These are phyloP conservation scores for Alliaria petiolata DNA, from an alignment of 345 rosid species.

Conservation along the genomic window DNA sequence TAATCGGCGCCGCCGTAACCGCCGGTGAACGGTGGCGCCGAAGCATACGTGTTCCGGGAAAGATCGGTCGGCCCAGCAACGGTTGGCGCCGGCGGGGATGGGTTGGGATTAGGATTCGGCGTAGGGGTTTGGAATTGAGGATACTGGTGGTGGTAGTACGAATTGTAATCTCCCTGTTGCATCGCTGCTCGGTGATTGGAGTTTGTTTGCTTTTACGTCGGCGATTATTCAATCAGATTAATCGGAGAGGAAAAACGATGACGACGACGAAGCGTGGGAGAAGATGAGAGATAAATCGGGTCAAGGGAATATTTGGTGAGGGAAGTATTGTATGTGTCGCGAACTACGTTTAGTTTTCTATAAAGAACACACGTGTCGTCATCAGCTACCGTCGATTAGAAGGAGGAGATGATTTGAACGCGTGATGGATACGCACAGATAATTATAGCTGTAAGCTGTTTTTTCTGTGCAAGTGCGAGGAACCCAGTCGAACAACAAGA, in stretches of 20 bases:
- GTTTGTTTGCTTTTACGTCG: not conserved
- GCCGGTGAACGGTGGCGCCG: constrained; percentile 73
- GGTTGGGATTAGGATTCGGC: constrained; percentile 42
- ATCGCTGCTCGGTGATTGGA: constrained; percentile 31
- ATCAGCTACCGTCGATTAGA: not conserved
- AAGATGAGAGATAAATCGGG: constrained; percentile 4
- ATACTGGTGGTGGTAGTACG: constrained; percentile 52
- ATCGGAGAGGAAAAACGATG: constrained; percentile 13
- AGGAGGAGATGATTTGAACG: not conserved
- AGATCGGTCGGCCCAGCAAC: constrained; percentile 39
- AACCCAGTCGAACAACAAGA: not conserved
- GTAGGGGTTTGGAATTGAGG: constrained; percentile 48
- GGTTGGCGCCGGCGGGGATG: constrained; percentile 34
- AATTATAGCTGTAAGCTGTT: not conserved
- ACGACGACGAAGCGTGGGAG: constrained; percentile 14
- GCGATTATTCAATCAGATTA: not conserved
- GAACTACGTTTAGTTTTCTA: not conserved
- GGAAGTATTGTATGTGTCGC: constrained; percentile 1
- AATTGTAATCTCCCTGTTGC: constrained; percentile 80
- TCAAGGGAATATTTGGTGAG: constrained; percentile 25
- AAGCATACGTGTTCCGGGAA: constrained; percentile 54
- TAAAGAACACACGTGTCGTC: constrained; percentile 6
- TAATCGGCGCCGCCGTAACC: constrained; percentile 52
- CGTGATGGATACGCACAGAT: constrained; percentile 9
- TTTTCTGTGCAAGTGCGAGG: not conserved